Percentiles rank a stretch among this genome's conserved stretches.
Conservation (phyloP, 352 stramenopile species). For the Pythium aristosporum region DNA sequence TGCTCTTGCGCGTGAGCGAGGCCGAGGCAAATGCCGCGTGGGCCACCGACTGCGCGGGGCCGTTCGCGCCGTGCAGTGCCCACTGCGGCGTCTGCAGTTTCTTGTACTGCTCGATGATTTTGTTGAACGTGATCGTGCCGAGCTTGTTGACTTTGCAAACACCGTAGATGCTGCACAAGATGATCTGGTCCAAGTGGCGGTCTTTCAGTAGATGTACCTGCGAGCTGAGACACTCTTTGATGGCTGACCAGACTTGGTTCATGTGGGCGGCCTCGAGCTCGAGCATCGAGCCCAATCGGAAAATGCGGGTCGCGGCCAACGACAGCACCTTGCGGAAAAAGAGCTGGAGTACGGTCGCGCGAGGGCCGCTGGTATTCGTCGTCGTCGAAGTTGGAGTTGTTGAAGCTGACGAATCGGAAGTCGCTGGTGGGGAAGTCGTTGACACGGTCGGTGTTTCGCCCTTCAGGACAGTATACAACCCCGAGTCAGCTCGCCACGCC, state of each 20-base stretch:
- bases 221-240: constrained; percentile 78
- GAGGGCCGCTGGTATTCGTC: constrained; percentile 21
- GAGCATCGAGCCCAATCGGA: constrained; percentile 67
- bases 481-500: constrained; percentile 71
- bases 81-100: constrained; percentile 49
- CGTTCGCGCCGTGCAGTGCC: constrained; percentile 23
- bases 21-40: constrained; percentile 30
- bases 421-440: neutral
- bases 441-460: constrained; percentile 23
- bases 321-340: constrained; percentile 88
- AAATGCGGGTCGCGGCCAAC: constrained; percentile 77
- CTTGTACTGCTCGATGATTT: constrained; percentile 76
- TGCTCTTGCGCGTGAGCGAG: constrained; percentile 39
- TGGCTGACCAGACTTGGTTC: constrained; percentile 86
- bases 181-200: constrained; percentile 78
- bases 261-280: constrained; percentile 69
- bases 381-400: neutral
- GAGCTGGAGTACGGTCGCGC: constrained; percentile 58
- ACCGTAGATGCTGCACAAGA: constrained; percentile 82
- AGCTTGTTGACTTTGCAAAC: constrained; percentile 86
- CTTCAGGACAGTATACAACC: constrained; percentile 64
- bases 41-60: constrained; percentile 6
- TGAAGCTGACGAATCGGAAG: constrained; percentile 14
- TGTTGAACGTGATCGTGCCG: constrained; percentile 71
- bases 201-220: constrained; percentile 63